A percentile compares a stretch with the other conserved stretches of the same genome.
Conservation (phyloP, 306 rosid species). For the Potentilla sterilis region DNA sequence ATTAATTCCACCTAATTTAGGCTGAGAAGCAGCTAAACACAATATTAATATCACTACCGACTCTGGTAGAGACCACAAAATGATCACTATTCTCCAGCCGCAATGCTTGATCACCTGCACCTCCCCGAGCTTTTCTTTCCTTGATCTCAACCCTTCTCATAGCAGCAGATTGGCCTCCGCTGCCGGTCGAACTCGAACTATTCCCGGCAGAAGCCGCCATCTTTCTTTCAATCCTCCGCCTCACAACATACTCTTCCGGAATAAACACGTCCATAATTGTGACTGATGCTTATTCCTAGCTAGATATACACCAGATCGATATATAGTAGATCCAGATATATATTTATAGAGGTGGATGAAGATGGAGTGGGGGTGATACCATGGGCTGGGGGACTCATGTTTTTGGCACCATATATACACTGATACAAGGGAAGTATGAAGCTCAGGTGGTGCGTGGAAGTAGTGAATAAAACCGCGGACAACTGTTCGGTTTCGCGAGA, state of each 20-base stretch:
- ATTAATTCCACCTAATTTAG: slow-evolving; percentile 9
- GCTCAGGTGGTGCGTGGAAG: not conserved
- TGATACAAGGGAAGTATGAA: slow-evolving; percentile 18
- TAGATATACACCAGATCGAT: not conserved
- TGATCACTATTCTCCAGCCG: not conserved
- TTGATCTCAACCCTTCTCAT: not conserved
- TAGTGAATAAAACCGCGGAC: not conserved
- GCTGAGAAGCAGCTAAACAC: slow-evolving; percentile 44
- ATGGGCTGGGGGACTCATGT: slow-evolving; percentile 53
- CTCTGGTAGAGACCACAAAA: not conserved
- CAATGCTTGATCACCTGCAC: not conserved
- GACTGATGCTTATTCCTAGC: not conserved
- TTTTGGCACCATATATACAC: slow-evolving; percentile 21
- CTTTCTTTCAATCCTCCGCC: slow-evolving; percentile 52
- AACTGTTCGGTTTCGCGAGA: not conserved
- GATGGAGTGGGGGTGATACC: slow-evolving; percentile 17
- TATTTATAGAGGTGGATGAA: not conserved
- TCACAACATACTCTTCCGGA: slow-evolving; percentile 47
- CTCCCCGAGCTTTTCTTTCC: not conserved
- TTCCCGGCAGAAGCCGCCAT: slow-evolving; percentile 20
- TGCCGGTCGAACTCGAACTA: not conserved
- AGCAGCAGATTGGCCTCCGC: not conserved
- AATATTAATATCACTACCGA: slow-evolving; percentile 21
- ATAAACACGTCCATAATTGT: slow-evolving; percentile 62
- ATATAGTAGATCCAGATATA: not conserved